Evolutionary conservation across 2,329 filamentous ascomycete species (phyloP), one percentile per base, ranked within the genome.

Genomic region (Colletotrichum sp.): DNA sequence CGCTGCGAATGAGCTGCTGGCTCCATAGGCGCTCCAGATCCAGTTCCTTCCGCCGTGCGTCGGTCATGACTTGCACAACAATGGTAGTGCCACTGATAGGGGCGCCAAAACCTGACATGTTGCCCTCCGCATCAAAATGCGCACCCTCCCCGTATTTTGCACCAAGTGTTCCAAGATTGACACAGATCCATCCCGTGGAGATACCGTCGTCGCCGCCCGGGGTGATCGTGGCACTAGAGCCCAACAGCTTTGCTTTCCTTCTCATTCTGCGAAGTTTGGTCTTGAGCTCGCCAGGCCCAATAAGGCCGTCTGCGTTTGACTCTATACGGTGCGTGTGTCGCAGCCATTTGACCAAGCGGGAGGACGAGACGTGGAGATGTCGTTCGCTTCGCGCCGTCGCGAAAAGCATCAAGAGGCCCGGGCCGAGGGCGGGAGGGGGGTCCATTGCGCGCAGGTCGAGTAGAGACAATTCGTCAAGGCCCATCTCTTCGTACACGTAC

Each of bases 131-230:
- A 24, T 89, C 87, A 48, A 89, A 82, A 30, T 87, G 84, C 13
- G 85, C 82, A 16, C 85, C 82, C 77, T 91, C 88, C 10, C 83
- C 81, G 18, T 83, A 80, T n/a, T 89, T 87, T 26, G 90, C 90
- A 59, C 93, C 91, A 1, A 95, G 89, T 18, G 91, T 91, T 6
- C 95, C 95, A 12, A 97, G 90, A 82, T 98, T 98, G 76, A 99
- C 95, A 84, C 97, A 99, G 24, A 99, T 94, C 97, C 97, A 99
- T 12, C 96, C 96, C 1, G 96, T 98, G 15, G 94, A 93, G 68
- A 98, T 95, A 4, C 96, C 96, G 81, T 98, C 95, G 80, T 98
- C 96, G 2, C 90, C 87, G 64, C 90, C 90, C 16, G 89, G 89
- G 13, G 91, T 91, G 8, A 91, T 88, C 63, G 90, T 89, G n/a